Evolutionary conservation across 176 grass and related monocot species (phyloP).

Genomic region (Elaeis guineensis): DNA sequence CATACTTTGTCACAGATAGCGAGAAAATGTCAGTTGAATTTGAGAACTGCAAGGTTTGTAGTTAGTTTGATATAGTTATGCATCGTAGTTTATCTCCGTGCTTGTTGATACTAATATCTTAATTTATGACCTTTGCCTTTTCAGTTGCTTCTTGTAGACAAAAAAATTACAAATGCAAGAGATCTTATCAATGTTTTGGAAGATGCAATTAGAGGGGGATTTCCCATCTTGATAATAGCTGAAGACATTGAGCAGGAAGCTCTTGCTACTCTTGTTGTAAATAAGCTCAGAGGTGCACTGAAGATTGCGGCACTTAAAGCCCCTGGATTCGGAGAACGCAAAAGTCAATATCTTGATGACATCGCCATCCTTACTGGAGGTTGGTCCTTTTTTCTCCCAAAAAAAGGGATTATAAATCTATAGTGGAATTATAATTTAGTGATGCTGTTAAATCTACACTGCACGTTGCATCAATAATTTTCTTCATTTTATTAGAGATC

Average conservation of each 20-base stretch:
- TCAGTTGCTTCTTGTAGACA: constrained; percentile 90
- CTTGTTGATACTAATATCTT: constrained; percentile 7
- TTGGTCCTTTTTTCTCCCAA: neutral
- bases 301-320: constrained; percentile 95
- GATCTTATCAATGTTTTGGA: constrained; percentile 92
- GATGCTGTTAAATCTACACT: too few relatives aligned
- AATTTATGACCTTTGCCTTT: neutral
- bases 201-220: constrained; percentile 79
- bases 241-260: constrained; percentile 99
- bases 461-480: neutral
- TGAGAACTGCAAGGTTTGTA: constrained; percentile 84
- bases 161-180: constrained; percentile 84
- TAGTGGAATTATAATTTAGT: too few relatives aligned
- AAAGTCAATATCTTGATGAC: constrained; percentile 89
- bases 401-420: too few relatives aligned
- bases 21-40: constrained; percentile 93
- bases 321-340: constrained; percentile 85
- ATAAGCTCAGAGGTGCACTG: constrained; percentile 83
- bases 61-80: neutral
- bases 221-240: constrained; percentile 74
- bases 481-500: too few relatives aligned
- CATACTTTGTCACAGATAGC: constrained; percentile 91
- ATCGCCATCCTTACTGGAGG: constrained; percentile 96
- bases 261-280: constrained; percentile 88
- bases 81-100: neutral